These are phyloP conservation scores for Calcarisporium arbuscula DNA, from an alignment of 2,329 filamentous ascomycete species.

Conservation along the genomic window DNA sequence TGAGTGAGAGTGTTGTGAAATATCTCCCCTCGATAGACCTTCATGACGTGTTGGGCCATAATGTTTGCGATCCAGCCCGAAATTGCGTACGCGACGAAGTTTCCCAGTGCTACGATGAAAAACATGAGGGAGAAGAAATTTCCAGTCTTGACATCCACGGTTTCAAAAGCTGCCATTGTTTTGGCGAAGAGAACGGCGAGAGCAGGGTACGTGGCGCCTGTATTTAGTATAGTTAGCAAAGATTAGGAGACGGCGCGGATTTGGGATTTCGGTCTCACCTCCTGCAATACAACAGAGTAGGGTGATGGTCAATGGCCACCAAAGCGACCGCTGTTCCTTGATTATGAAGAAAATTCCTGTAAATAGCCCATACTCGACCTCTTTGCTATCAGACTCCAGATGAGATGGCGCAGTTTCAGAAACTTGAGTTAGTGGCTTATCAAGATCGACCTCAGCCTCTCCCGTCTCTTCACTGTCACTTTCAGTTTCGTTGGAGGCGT, in stretches of 20 bases:
- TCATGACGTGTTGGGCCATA: constrained; percentile 29
- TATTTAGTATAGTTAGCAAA: background rate
- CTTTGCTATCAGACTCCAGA: constrained; percentile 4
- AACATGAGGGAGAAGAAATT: constrained; percentile 54
- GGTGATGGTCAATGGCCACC: constrained; percentile 15
- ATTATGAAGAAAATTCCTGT: constrained; percentile 23
- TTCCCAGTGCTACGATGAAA: constrained; percentile 43
- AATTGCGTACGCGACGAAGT: constrained; percentile 35
- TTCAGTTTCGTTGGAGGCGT: constrained; percentile 4
- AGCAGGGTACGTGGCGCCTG: constrained; percentile 33
- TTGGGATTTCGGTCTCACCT: constrained; percentile 15
- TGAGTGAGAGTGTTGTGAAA: constrained; percentile 48
- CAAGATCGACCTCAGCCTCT: constrained; percentile 32
- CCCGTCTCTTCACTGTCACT: constrained; percentile 13
- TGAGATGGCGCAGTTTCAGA: constrained; percentile 16
- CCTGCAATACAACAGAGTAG: constrained; percentile 18
- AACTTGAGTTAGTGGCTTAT: constrained; percentile 13
- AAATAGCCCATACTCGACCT: constrained; percentile 18
- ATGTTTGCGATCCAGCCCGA: constrained; percentile 30
- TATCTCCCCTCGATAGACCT: constrained; percentile 29
- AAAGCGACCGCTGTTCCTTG: constrained; percentile 22
- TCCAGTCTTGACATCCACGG: constrained; percentile 24
- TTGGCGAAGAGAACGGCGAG: constrained; percentile 33
- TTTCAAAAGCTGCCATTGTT: constrained; percentile 32
- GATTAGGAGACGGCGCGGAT: background rate